phyloP scores from a whole-genome alignment of 768 basidiomycete species.

The Boletus bicolor region DNA sequence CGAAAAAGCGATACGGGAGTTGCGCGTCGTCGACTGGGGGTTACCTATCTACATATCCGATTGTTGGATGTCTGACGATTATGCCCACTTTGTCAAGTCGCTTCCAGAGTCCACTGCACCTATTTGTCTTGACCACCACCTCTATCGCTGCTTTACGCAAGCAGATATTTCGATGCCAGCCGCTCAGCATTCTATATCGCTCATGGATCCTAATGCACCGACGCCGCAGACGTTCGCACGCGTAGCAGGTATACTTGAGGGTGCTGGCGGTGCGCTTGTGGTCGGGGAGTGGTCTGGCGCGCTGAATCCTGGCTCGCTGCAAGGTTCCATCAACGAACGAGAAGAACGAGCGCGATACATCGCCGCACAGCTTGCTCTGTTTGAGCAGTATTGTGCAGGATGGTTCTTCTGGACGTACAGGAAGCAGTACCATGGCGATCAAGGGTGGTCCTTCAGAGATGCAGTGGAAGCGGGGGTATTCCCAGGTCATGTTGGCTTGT shows the following conservation, averaged over 20 bases:
- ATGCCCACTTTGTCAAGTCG: conserved; percentile 50
- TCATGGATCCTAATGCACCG: conserved; percentile 40
- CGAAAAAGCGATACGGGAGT: conserved; percentile 45
- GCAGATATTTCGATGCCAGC: conserved; percentile 54
- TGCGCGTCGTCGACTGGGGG: conserved; percentile 48
- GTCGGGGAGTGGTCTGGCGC: conserved; percentile 82
- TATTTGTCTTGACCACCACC: conserved; percentile 74
- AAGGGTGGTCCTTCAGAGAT: conserved; percentile 72
- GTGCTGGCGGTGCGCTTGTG: conserved; percentile 51
- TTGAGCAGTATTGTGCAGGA: conserved; percentile 61
- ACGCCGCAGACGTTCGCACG: conserved; percentile 43
- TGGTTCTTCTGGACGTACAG: conserved; percentile 88
- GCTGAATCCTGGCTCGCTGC: conserved; percentile 61
- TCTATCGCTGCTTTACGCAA: conserved; percentile 76
- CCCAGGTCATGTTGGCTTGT: conserved; percentile 49
- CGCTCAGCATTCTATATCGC: conserved; percentile 47
- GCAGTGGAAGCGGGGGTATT: conserved; percentile 61
- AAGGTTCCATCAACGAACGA: conserved; percentile 42
- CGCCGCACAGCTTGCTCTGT: conserved; percentile 62
- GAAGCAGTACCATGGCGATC: conserved; percentile 62
- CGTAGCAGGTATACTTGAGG: conserved; percentile 32
- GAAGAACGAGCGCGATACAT: conserved; percentile 48
- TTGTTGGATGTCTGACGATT: conserved; percentile 68
- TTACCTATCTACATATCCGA: conserved; percentile 76
- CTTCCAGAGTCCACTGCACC: conserved; percentile 35